A percentile compares a stretch with the other conserved stretches of the same genome.
Evolutionary conservation across 2,329 filamentous ascomycete genomes (phyloP).

Genomic region (Colletotrichum coccodes): DNA sequence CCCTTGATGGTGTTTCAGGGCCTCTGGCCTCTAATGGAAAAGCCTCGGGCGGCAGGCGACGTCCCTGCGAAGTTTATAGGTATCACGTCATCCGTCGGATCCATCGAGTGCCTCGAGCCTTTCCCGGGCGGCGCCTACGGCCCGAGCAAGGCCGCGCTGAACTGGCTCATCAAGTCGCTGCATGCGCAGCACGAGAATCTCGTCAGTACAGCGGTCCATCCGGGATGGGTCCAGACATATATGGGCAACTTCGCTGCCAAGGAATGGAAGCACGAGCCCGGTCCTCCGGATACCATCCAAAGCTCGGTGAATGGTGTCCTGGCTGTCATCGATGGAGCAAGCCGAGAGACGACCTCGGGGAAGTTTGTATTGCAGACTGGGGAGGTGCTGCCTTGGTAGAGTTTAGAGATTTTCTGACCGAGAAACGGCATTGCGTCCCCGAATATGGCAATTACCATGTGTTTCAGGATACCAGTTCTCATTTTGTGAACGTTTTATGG

Average conservation of each 20-base stretch:
- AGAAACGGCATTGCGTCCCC: no score
- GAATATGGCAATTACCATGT: no score
- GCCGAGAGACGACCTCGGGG: slow-evolving; percentile 42
- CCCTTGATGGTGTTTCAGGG: slow-evolving; percentile 49
- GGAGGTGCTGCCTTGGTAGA: slow-evolving; percentile 41
- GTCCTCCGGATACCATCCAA: slow-evolving; percentile 42
- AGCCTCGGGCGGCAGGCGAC: slow-evolving; percentile 1
- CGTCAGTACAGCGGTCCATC: slow-evolving; percentile 46
- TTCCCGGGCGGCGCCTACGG: slow-evolving; percentile 46
- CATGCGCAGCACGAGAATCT: slow-evolving; percentile 41
- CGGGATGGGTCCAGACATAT: slow-evolving; percentile 48
- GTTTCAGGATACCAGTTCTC: no score
- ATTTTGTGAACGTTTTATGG: no score
- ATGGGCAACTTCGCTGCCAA: slow-evolving; percentile 43
- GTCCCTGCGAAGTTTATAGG: slow-evolving; percentile 46
- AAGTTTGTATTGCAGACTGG: slow-evolving; percentile 46
- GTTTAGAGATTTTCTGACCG: background rate
- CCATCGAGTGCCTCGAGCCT: slow-evolving; percentile 44
- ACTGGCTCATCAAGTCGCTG: slow-evolving; percentile 44
- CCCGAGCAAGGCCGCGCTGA: slow-evolving; percentile 46
- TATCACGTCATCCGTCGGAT: slow-evolving; percentile 47
- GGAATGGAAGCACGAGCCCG: slow-evolving; percentile 42
- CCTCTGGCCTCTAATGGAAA: slow-evolving; percentile 47
- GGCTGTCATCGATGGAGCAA: slow-evolving; percentile 47
- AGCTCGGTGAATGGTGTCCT: slow-evolving; percentile 45